Evolutionary conservation across 208 protist species (phyloP), one percentile per base, ranked within the genome.

Genomic region (Borovskyia barvae): DNA sequence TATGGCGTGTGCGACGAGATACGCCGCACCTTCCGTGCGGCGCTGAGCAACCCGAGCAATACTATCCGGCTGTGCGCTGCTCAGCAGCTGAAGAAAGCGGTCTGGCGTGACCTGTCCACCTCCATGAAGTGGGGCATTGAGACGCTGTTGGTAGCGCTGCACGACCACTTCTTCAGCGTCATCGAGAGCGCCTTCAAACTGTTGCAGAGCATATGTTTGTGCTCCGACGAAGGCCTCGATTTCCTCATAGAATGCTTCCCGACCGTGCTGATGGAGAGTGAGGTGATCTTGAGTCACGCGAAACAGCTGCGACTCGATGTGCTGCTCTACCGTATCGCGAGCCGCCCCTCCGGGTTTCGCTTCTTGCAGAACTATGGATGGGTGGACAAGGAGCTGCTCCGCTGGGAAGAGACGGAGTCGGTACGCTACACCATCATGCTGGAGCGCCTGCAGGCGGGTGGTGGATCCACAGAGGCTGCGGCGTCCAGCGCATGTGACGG

Each of bases 1-100:
- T 92, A 87, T 70, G 90, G 90, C 35, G 86, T 95, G 37, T 92
- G 90, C 77, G 80, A 93, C 28, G 85, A 91, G 45, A 88, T 95
- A 48, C 81, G 90, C 5, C 73, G 85, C 46, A 78, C 71, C 22
- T 80, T 92, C 56, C 84, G 80, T 17, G 58, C 49, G 22, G 84
- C 85, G 20, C 57, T 95, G 24, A 48, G 53, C 24, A 87, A 90
- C 67, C 62, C 74, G 14, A 75, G 74, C 37, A 77, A 80, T 49
- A 45, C 78, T 11, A 82, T 95, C 37, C 85, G 90, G 5, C 68
- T 95, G 43, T 93, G 86, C 69, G 90, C 86, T 6, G 71, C 73
- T 20, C 77, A 61, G 59, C 85, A 91, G 65, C 72, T 95, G 19
- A 74, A 78, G 62, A 80, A 85, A 46, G 74, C 77, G 5, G 66